Conservation (phyloP, 140 eudicot species). For the Flaveria floridana region DNA sequence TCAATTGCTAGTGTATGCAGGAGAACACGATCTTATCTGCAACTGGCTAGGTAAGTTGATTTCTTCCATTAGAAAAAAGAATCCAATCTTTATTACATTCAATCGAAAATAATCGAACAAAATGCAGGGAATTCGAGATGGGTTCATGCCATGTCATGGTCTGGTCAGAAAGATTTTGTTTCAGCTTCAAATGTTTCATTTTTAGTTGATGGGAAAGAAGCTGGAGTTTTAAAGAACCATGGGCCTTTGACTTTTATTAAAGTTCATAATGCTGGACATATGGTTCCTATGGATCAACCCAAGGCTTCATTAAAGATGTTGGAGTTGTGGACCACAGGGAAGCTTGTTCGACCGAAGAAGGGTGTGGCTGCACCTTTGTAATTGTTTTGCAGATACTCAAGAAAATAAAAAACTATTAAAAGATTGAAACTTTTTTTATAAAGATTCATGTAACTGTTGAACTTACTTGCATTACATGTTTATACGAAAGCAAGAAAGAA, state of each 20-base stretch:
- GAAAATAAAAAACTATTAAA: not conserved
- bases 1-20: slow-evolving; percentile 65
- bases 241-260: slow-evolving; percentile 72
- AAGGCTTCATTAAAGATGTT: slow-evolving; percentile 62
- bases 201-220: slow-evolving; percentile 57
- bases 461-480: not conserved
- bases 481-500: not conserved
- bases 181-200: slow-evolving; percentile 46
- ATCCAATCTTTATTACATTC: not conserved
- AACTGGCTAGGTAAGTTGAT: slow-evolving; percentile 80
- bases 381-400: not conserved
- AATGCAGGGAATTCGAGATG: slow-evolving; percentile 74
- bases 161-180: slow-evolving; percentile 59
- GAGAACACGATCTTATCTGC: slow-evolving; percentile 87
- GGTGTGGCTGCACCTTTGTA: slow-evolving; percentile 22
- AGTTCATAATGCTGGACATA: slow-evolving; percentile 70
- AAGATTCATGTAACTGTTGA: not conserved
- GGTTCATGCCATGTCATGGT: slow-evolving; percentile 94
- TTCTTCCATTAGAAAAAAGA: slow-evolving; percentile 5
- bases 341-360: slow-evolving; percentile 31
- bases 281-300: slow-evolving; percentile 97
- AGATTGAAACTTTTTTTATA: not conserved
- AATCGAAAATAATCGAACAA: not conserved
- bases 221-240: slow-evolving; percentile 52
- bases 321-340: slow-evolving; percentile 63